Evolutionary conservation across 768 basidiomycete species (phyloP).

Genomic region (Suillus brevipes): DNA sequence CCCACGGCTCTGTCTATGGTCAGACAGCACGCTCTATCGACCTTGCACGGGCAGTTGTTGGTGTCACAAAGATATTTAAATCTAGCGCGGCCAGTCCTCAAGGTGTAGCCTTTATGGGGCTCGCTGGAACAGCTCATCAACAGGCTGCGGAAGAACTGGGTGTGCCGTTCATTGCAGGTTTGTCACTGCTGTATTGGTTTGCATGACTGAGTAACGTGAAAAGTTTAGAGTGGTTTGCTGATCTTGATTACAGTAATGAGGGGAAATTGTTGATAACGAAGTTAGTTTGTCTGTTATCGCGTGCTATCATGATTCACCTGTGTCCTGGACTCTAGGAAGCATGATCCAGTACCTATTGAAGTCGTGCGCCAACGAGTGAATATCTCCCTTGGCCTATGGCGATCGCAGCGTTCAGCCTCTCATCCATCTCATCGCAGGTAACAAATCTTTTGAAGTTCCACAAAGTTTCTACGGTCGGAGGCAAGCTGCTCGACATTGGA

Average conservation of each 20-base stretch:
- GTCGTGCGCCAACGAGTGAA: constrained; percentile 46
- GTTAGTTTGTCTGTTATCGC: constrained; percentile 27
- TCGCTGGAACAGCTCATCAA: constrained; percentile 66
- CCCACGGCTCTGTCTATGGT: constrained; percentile 62
- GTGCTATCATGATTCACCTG: constrained; percentile 2
- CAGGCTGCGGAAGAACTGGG: constrained; percentile 51
- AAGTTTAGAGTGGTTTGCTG: constrained; percentile 63
- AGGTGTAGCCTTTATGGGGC: constrained; percentile 56
- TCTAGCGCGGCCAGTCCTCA: constrained; percentile 20
- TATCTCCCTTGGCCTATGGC: not conserved
- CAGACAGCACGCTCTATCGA: constrained; percentile 56
- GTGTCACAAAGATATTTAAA: constrained; percentile 53
- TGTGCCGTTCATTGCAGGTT: constrained; percentile 64
- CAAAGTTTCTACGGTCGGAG: constrained; percentile 49
- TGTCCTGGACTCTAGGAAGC: constrained; percentile 40
- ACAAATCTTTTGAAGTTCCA: constrained; percentile 42
- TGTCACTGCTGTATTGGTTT: constrained; percentile 6
- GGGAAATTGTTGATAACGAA: constrained; percentile 63
- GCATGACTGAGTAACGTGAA: not conserved
- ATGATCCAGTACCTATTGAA: constrained; percentile 45
- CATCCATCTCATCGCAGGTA: constrained; percentile 35
- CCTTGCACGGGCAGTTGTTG: constrained; percentile 55
- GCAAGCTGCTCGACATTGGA: constrained; percentile 43
- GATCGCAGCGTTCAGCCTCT: not conserved
- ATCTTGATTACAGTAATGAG: constrained; percentile 57